Evolutionary conservation across 495 filamentous ascomycete genomes (phyloP), one percentile per base, ranked within the genome.

Genomic region (Echria macrotheca): DNA sequence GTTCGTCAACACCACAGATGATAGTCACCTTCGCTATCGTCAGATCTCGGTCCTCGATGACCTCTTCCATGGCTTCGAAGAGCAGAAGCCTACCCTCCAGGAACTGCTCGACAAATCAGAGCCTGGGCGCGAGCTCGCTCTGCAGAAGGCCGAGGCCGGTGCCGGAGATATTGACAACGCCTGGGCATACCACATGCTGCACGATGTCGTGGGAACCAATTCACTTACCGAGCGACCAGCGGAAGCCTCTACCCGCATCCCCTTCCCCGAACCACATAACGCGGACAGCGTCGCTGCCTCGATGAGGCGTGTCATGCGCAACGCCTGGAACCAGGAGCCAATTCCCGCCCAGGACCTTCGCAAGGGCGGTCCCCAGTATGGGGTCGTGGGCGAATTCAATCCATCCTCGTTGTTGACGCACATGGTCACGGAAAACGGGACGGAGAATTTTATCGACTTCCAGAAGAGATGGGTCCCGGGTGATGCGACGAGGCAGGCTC

Each of bases 1-100:
- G 11, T 65, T 49, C 14, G 41, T 60, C 36, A 12, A 40, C 17
- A 17, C 24, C 1, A 46, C 53, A 14, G 62, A 65, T 5, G 44
- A 49, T 11, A 59, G 55, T 36, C 60, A 65, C 41, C 42, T 59
- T 12, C 55, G 62, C 2, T 42, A 47, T 5, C 54, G 54, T 19
- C 32, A 50, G 9, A 7, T 14, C 4, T n/a, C 25, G 2, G 15
- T 10, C 11, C 25, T 57, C n/a, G 1, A 14, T 0, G 14, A 25
- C 2, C 12, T 54, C 1, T 17, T 50, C 2, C 5, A 25, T 3
- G 21, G 3, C 8, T 6, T 9, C 12, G 2, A 11, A 29, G 24
- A n/a, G 2, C 1, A 15, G 22, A 25, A 9, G n/a, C 15, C 35
- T n/a, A 18, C 35, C 2, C 21, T 37, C n/a, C 6, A 5, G 8